Percentiles rank a stretch among this genome's conserved stretches.
Conservation (phyloP, 129 eudicot species). For the Dittrichia graveolens region DNA sequence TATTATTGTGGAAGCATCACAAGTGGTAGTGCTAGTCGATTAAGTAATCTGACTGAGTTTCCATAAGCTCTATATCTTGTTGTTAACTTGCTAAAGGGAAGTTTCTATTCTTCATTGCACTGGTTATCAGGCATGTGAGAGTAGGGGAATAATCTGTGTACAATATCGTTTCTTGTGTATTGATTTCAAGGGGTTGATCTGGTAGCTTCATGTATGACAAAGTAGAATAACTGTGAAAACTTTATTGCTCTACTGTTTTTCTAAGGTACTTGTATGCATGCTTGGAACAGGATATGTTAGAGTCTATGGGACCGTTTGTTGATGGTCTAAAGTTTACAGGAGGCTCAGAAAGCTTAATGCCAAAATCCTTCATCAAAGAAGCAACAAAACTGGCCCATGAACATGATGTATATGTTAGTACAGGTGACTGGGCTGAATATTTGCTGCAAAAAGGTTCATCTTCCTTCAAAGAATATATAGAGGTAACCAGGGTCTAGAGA, state of each 20-base stretch:
- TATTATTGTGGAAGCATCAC: no score
- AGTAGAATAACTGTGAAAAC: neutral
- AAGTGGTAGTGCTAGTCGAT: no score
- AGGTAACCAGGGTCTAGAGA: constrained; percentile 43
- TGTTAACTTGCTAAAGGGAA: no score
- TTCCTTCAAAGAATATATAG: constrained; percentile 70
- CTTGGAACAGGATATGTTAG: constrained; percentile 66
- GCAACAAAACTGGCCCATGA: constrained; percentile 82
- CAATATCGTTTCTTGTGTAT: no score
- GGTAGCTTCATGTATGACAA: no score
- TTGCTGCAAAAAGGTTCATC: constrained; percentile 70
- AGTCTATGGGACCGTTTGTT: constrained; percentile 93
- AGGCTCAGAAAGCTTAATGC: constrained; percentile 74
- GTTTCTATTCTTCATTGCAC: no score
- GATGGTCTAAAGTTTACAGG: constrained; percentile 89
- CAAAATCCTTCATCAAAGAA: constrained; percentile 65
- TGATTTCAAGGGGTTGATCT: no score
- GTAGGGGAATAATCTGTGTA: no score
- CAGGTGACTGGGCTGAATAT: constrained; percentile 95
- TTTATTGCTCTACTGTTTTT: constrained; percentile 1
- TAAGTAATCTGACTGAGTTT: no score
- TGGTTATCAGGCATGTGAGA: no score
- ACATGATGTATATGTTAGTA: constrained; percentile 82
- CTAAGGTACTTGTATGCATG: constrained; percentile 5
- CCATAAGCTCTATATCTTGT: no score